Conservation (phyloP, 495 filamentous ascomycete species). For the Coniosporium apollinis region DNA sequence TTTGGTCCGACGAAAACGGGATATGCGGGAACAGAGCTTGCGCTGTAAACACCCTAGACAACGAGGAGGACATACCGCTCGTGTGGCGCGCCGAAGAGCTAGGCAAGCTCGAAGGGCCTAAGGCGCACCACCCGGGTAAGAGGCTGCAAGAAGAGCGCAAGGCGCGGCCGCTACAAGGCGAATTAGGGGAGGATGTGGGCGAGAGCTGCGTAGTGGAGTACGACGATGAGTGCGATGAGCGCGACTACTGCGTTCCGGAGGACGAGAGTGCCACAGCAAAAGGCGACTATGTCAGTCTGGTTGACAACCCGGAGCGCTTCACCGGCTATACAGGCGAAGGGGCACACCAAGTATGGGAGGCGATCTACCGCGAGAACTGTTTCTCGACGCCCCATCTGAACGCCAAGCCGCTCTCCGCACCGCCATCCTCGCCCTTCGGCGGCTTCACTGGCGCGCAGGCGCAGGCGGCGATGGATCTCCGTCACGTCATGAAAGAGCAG, state of each 20-base stretch:
- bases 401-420: background rate
- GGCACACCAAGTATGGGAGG: conserved; percentile 80
- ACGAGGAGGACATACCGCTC: conserved; percentile 79
- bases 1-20: conserved; percentile 84
- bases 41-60: conserved; percentile 89
- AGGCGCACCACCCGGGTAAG: conserved; percentile 69
- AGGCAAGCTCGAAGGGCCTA: conserved; percentile 82
- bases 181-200: conserved; percentile 68
- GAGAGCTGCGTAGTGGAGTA: conserved; percentile 96
- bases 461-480: conserved; percentile 70
- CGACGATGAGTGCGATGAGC: conserved; percentile 93
- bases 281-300: conserved; percentile 88
- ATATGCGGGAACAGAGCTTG: conserved; percentile 98
- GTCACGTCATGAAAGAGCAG: conserved; percentile 59
- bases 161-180: conserved; percentile 58
- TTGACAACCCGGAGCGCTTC: conserved; percentile 88
- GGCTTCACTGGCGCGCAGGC: conserved; percentile 17
- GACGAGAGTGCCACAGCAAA: conserved; percentile 74
- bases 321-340: conserved; percentile 80
- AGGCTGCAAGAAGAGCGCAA: conserved; percentile 47
- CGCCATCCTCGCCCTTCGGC: conserved; percentile 12
- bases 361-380: conserved; percentile 94
- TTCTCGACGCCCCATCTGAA: conserved; percentile 46
- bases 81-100: conserved; percentile 89
- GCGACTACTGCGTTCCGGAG: conserved; percentile 93